Evolutionary conservation across 2,329 filamentous ascomycete genomes (phyloP).

Genomic region (Aspergillus fumigatiaffinis): DNA sequence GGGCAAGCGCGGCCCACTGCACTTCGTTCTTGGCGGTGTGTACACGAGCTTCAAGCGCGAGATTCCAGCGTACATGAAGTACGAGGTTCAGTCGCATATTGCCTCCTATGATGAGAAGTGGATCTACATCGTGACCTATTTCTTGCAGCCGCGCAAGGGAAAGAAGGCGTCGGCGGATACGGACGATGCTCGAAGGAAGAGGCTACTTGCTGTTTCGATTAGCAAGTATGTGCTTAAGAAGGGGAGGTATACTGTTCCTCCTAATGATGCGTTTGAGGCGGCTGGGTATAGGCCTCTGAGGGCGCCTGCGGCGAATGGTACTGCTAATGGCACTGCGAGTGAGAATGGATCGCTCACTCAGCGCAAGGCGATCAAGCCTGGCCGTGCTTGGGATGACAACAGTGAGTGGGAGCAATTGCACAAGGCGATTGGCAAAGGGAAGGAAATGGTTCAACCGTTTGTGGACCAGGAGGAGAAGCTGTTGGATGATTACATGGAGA

Average conservation of each 20-base stretch:
- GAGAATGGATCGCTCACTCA: too few relatives aligned
- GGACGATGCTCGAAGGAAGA: conserved; percentile 48
- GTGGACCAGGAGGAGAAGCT: conserved; percentile 16
- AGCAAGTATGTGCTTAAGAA: conserved; percentile 78
- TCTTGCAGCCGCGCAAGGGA: conserved; percentile 50
- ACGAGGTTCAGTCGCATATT: conserved; percentile 68
- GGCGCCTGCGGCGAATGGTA: conserved; percentile 6
- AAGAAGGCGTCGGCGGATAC: conserved; percentile 4
- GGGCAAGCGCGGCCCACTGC: conserved; percentile 47
- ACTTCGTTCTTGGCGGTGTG: conserved; percentile 66
- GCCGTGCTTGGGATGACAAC: conserved; percentile 25
- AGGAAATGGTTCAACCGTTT: conserved; percentile 45
- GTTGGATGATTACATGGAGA: conserved; percentile 13
- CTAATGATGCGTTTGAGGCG: conserved; percentile 66
- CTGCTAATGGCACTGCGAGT: conserved; percentile 9
- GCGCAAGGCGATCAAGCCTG: conserved; percentile 3
- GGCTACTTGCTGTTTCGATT: conserved; percentile 64
- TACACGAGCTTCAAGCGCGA: conserved; percentile 68
- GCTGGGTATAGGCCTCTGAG: conserved; percentile 65
- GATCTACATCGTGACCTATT: conserved; percentile 71
- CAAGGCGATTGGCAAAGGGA: conserved; percentile 49
- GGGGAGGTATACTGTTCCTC: conserved; percentile 74
- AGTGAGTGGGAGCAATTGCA: conserved; percentile 59
- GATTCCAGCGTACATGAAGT: conserved; percentile 61
- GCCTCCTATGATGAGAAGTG: conserved; percentile 74